These are phyloP conservation scores for Thielaviopsis musarum DNA, from an alignment of 2,329 filamentous ascomycete species.

Conservation along the genomic window DNA sequence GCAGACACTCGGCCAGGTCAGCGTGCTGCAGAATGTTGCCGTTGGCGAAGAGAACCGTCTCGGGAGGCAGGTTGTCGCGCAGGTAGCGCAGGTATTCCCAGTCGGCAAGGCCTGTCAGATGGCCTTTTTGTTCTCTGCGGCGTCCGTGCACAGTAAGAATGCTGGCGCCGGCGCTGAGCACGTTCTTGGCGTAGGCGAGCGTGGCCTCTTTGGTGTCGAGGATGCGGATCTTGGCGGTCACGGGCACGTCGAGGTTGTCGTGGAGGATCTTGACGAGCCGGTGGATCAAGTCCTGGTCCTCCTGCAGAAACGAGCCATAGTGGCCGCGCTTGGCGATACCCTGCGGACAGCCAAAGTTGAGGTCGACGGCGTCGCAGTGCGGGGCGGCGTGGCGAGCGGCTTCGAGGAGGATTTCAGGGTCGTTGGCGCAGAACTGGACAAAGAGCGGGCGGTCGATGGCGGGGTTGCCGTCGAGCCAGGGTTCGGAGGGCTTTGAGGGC, in stretches of 20 bases:
- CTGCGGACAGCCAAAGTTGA: constrained; percentile 92
- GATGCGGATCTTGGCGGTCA: constrained; percentile 90
- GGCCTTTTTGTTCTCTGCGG: constrained; percentile 81
- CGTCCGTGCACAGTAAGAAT: constrained; percentile 88
- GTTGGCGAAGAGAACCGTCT: constrained; percentile 92
- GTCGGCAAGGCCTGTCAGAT: constrained; percentile 83
- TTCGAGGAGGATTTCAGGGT: constrained; percentile 59
- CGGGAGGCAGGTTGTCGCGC: constrained; percentile 62
- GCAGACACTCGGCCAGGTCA: constrained; percentile 63
- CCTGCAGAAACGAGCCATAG: constrained; percentile 90
- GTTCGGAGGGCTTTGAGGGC: constrained; percentile 14
- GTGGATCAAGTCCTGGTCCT: constrained; percentile 72
- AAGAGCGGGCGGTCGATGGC: constrained; percentile 73
- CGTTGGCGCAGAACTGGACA: constrained; percentile 91
- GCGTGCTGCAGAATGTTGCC: constrained; percentile 74
- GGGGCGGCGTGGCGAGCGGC: constrained; percentile 67
- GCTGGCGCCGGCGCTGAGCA: constrained; percentile 74
- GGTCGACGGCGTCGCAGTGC: constrained; percentile 85
- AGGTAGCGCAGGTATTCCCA: constrained; percentile 75
- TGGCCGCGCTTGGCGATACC: constrained; percentile 81
- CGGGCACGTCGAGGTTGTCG: constrained; percentile 58
- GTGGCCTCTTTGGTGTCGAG: constrained; percentile 77
- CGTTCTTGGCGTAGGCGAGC: constrained; percentile 73
- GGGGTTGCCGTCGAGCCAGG: constrained; percentile 76
- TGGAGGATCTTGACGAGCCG: constrained; percentile 74